Percentiles rank a stretch among this genome's conserved stretches.
These are phyloP conservation scores for Plasmopara viticola DNA, from an alignment of 352 stramenopile species.

Conservation along the genomic window DNA sequence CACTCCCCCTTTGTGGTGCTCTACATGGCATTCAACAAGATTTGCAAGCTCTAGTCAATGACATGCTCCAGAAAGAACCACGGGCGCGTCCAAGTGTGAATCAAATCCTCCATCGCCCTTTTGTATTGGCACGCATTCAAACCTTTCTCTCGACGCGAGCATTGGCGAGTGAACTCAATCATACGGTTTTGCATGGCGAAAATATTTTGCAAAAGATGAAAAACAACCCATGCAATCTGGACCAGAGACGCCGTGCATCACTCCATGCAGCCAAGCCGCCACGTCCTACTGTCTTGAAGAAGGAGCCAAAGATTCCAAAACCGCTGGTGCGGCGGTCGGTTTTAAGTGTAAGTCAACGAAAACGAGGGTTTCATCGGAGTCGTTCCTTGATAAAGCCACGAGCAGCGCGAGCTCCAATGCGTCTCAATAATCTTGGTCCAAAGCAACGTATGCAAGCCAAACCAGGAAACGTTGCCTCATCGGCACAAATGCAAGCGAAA, in stretches of 20 bases:
- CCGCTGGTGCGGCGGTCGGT: too few relatives aligned
- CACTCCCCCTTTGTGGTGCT: constrained; percentile 8
- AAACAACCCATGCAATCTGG: background rate
- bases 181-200: constrained; percentile 68
- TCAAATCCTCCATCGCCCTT: constrained; percentile 42
- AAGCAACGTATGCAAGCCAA: constrained; percentile 8
- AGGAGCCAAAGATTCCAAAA: too few relatives aligned
- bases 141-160: constrained; percentile 50
- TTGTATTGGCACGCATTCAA: constrained; percentile 63
- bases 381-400: background rate
- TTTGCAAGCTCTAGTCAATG: constrained; percentile 32
- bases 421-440: background rate
- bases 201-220: constrained; percentile 51
- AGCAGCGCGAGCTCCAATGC: background rate
- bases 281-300: constrained; percentile 1
- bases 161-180: constrained; percentile 49
- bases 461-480: background rate
- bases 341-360: background rate
- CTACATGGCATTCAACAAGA: constrained; percentile 14
- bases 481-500: background rate
- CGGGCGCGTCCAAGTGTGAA: constrained; percentile 59
- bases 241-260: constrained; percentile 10
- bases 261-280: background rate
- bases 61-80: constrained; percentile 61
- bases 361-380: background rate